These are phyloP conservation scores for Fomitopsis pulvina DNA, from an alignment of 768 basidiomycete genomes.

Conservation along the genomic window DNA sequence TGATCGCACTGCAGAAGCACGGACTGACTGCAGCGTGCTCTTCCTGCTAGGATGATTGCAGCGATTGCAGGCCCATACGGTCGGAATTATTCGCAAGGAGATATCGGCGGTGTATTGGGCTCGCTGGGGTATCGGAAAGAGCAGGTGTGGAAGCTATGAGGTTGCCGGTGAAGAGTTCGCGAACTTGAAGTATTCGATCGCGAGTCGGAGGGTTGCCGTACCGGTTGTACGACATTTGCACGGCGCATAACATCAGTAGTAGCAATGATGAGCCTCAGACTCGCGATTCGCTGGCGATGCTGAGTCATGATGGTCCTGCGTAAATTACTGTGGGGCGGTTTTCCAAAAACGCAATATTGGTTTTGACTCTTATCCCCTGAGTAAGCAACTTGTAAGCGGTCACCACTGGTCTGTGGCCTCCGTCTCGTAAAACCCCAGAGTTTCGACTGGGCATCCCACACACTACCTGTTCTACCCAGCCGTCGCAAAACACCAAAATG, in stretches of 20 bases:
- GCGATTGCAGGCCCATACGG: conserved; percentile 74
- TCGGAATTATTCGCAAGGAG: conserved; percentile 69
- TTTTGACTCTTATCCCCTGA: background rate
- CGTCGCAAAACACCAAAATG: conserved; percentile 39
- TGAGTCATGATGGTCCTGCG: too few relatives aligned
- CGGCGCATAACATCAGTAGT: too few relatives aligned
- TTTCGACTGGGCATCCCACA: background rate
- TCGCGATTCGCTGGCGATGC: too few relatives aligned
- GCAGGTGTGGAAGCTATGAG: conserved; percentile 65
- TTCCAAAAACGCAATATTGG: too few relatives aligned
- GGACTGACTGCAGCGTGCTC: conserved; percentile 3
- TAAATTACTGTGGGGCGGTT: too few relatives aligned
- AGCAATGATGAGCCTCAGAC: too few relatives aligned
- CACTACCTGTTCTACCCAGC: background rate
- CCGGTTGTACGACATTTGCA: too few relatives aligned
- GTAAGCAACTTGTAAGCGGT: conserved; percentile 4
- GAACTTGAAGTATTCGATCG: too few relatives aligned
- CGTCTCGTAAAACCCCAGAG: background rate
- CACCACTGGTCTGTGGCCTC: background rate
- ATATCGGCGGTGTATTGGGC: conserved; percentile 58
- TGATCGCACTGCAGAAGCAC: conserved; percentile 3
- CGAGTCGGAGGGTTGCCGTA: too few relatives aligned
- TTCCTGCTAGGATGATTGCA: conserved; percentile 55
- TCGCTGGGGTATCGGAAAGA: conserved; percentile 54
- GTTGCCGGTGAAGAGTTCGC: too few relatives aligned